These are phyloP conservation scores for Leptographium flavum DNA, from an alignment of 2,329 filamentous ascomycete species.

Conservation along the genomic window DNA sequence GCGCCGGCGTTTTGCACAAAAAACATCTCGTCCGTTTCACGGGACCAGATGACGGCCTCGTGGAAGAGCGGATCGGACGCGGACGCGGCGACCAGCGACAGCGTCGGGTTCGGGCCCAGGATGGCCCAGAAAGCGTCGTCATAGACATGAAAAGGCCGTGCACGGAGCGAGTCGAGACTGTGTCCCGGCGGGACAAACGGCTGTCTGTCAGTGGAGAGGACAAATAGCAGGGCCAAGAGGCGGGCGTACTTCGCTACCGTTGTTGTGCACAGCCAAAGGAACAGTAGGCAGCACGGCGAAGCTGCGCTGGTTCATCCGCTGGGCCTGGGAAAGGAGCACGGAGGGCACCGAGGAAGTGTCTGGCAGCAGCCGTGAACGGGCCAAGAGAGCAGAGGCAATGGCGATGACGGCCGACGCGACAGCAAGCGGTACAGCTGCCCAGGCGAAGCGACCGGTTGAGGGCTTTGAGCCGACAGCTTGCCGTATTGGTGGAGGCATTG, in stretches of 20 bases:
- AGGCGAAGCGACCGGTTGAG: neutral
- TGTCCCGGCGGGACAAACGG: slow-evolving; percentile 29
- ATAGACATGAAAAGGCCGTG: slow-evolving; percentile 33
- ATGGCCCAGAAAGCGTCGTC: slow-evolving; percentile 35
- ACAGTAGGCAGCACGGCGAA: slow-evolving; percentile 28
- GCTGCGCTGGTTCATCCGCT: slow-evolving; percentile 27
- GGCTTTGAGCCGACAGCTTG: no score
- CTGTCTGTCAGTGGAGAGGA: slow-evolving; percentile 12
- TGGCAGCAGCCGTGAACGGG: neutral
- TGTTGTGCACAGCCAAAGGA: slow-evolving; percentile 22
- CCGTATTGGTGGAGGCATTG: no score
- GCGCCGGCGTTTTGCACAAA: slow-evolving; percentile 39
- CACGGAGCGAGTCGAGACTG: slow-evolving; percentile 21
- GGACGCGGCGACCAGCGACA: slow-evolving; percentile 33
- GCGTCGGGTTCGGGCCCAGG: slow-evolving; percentile 31
- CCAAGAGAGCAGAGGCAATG: neutral
- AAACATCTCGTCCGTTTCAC: slow-evolving; percentile 35
- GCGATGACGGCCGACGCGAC: neutral
- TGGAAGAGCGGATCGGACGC: slow-evolving; percentile 34
- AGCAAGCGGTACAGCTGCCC: slow-evolving; percentile 5
- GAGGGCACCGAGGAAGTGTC: neutral
- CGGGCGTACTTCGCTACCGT: slow-evolving; percentile 14
- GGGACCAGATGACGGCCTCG: slow-evolving; percentile 38
- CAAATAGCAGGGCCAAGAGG: neutral
- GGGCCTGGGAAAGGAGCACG: slow-evolving; percentile 20